Conservation (phyloP, 352 stramenopile genomes). For the Globisporangium cederbergense region DNA sequence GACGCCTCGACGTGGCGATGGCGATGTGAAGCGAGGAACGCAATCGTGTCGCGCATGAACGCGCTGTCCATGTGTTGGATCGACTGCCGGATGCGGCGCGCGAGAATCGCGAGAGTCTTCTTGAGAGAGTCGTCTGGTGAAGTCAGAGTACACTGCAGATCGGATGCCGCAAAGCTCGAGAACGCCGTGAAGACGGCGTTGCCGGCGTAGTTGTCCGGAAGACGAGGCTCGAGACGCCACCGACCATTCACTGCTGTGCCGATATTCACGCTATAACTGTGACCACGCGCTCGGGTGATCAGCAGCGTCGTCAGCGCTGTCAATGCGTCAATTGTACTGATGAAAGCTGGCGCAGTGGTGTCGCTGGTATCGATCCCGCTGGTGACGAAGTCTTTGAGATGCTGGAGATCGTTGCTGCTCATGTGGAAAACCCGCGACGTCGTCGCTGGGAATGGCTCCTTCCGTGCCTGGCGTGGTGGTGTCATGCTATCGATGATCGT, state of each 20-base stretch:
- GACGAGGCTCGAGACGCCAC: neutral
- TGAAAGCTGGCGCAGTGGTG: neutral
- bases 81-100: constrained; percentile 13
- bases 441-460: neutral
- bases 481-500: neutral
- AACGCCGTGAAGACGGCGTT: constrained; percentile 19
- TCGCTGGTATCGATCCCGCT: neutral
- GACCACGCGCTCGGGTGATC: constrained; percentile 14
- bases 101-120: neutral
- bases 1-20: constrained; percentile 5
- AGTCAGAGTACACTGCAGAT: neutral
- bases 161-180: constrained; percentile 5
- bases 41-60: constrained; percentile 19
- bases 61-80: constrained; percentile 7
- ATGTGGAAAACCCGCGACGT: constrained; percentile 8
- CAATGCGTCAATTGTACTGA: constrained; percentile 15
- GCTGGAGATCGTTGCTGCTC: neutral
- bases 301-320: constrained; percentile 14
- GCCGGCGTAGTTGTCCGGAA: constrained; percentile 16
- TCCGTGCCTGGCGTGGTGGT: neutral
- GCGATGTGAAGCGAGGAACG: neutral
- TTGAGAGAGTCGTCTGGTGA: neutral
- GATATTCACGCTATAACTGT: constrained; percentile 8
- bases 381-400: constrained; percentile 5
- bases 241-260: constrained; percentile 16